Conservation (phyloP, 805 yeast genomes). For the Candida nonsorbophila region DNA sequence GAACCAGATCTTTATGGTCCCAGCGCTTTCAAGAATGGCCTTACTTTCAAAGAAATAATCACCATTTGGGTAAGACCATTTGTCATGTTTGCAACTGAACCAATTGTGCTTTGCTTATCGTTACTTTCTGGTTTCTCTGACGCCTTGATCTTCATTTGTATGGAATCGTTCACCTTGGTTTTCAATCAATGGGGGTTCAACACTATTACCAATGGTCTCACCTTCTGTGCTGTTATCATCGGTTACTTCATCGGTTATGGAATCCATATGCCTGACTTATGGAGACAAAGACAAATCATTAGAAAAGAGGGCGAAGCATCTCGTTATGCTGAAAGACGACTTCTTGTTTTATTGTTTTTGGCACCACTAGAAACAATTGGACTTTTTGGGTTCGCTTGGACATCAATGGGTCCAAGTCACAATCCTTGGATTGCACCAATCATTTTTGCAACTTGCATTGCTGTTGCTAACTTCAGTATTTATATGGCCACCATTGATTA, state of each 20-base stretch:
- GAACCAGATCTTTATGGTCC: constrained; percentile 30
- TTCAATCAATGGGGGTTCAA: constrained; percentile 31
- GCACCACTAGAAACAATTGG: constrained; percentile 37
- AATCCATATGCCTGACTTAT: constrained; percentile 27
- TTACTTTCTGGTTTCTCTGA: constrained; percentile 36
- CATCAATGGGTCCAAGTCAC: constrained; percentile 31
- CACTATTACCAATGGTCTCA: constrained; percentile 20
- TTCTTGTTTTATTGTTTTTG: constrained; percentile 27
- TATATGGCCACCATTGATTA: constrained; percentile 42
- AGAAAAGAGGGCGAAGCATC: constrained; percentile 18
- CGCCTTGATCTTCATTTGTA: constrained; percentile 34
- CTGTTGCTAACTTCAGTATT: constrained; percentile 34
- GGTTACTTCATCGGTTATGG: constrained; percentile 32
- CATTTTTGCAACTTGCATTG: constrained; percentile 31
- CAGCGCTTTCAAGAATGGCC: constrained; percentile 16
- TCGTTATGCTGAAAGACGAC: constrained; percentile 20
- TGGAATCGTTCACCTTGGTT: constrained; percentile 29
- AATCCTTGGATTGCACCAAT: constrained; percentile 39
- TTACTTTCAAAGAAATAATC: constrained; percentile 18
- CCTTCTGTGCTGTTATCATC: constrained; percentile 26
- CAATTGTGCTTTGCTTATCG: constrained; percentile 33
- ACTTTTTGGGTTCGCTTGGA: constrained; percentile 38
- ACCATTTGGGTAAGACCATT: constrained; percentile 34
- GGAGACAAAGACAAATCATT: constrained; percentile 20
- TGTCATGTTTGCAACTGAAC: constrained; percentile 31